Evolutionary conservation across 1,284 basidiomycete genomes (phyloP).

Genomic region (Ceratobasidium sp.): DNA sequence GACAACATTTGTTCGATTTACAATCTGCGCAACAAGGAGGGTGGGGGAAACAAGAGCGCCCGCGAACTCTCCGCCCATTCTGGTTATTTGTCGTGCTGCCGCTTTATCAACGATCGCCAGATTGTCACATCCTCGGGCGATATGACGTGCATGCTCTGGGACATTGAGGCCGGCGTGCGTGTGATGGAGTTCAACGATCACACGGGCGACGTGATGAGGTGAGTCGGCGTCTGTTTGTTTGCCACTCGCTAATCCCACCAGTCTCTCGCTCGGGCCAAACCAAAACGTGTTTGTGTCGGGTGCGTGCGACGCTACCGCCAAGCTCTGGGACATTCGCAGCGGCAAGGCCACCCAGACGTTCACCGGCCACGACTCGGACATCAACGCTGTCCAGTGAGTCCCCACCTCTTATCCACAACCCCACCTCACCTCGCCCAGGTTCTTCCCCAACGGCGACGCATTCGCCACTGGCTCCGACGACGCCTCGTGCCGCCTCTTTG

Average conservation of each 20-base stretch:
- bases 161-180: constrained; percentile 94
- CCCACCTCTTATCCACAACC: constrained; percentile 39
- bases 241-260: constrained; percentile 48
- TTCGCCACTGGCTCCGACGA: constrained; percentile 99
- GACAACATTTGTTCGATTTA: constrained; percentile 99
- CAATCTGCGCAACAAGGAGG: constrained; percentile 79
- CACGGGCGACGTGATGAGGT: constrained; percentile 99
- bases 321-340: constrained; percentile 97
- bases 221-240: constrained; percentile 43
- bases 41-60: constrained; percentile 75
- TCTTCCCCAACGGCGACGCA: constrained; percentile 99
- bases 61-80: constrained; percentile 96
- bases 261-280: constrained; percentile 91
- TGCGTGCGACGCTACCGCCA: constrained; percentile 97
- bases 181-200: constrained; percentile 98
- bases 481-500: constrained; percentile 96
- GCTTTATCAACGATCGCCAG: constrained; percentile 98
- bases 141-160: constrained; percentile 99
- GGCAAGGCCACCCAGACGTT: constrained; percentile 98
- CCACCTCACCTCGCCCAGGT: constrained; percentile 48
- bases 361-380: constrained; percentile 97
- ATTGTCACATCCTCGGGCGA: constrained; percentile 97
- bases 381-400: constrained; percentile 95
- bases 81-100: constrained; percentile 96
- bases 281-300: constrained; percentile 98